These are phyloP conservation scores for Vitis hybrid DNA, from an alignment of 177 flowering plant genomes.

Conservation along the genomic window DNA sequence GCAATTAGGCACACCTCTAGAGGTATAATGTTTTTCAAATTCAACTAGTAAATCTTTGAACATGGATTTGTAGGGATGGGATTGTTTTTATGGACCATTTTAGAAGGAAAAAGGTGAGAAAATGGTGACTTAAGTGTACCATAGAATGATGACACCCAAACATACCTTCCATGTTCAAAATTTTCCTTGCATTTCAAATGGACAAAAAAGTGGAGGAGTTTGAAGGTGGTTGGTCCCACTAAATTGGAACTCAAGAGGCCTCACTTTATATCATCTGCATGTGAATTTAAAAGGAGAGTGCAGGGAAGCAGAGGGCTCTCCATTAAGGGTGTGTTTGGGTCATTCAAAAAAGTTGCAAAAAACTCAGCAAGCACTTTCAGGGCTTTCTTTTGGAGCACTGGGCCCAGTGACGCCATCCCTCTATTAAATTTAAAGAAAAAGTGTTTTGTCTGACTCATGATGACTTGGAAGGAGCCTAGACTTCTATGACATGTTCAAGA, in stretches of 20 bases:
- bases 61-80: no score
- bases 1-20: no score
- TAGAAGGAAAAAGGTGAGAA: no score
- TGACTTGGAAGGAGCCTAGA: constrained; percentile 35
- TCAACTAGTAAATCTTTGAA: no score
- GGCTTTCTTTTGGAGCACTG: constrained; percentile 2
- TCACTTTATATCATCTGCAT: constrained; percentile 4
- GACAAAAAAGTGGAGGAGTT: no score
- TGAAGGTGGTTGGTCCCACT: constrained; percentile 16
- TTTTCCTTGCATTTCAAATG: no score
- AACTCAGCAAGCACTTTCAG: constrained; percentile 22
- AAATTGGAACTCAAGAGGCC: background rate
- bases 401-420: constrained; percentile 17
- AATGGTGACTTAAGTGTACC: no score
- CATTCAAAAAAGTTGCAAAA: constrained; percentile 4
- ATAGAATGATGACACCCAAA: no score
- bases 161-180: no score
- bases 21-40: no score
- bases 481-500: constrained; percentile 9
- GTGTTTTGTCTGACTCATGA: constrained; percentile 45
- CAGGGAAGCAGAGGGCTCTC: no score
- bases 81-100: no score
- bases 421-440: constrained; percentile 14
- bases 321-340: constrained; percentile 7
- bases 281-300: constrained; percentile 11